A percentile compares a stretch with the other conserved stretches of the same genome.
Evolutionary conservation across 306 rosid species (phyloP).

Genomic region (Elaeagnus macrophylla): DNA sequence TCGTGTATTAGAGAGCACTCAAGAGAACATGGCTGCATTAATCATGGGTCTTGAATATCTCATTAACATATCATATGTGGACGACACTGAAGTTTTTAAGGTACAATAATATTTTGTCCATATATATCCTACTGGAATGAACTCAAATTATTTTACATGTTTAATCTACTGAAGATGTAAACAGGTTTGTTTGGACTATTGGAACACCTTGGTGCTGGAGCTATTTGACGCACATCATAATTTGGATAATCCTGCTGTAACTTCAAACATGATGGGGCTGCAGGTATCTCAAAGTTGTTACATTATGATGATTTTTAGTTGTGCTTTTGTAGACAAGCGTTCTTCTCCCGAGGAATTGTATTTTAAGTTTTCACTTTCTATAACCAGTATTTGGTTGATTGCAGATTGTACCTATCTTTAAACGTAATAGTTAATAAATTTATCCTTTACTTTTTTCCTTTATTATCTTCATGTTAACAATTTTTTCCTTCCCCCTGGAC

Average conservation of each 20-base stretch:
- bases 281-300: constrained; percentile 26
- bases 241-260: constrained; percentile 40
- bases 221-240: constrained; percentile 47
- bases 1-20: constrained; percentile 64
- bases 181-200: constrained; percentile 95
- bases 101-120: constrained; percentile 15
- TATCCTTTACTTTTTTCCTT: no score
- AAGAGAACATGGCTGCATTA: constrained; percentile 64
- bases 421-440: no score
- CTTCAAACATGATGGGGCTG: constrained; percentile 56
- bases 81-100: constrained; percentile 96
- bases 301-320: not conserved
- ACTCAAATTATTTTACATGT: constrained; percentile 1
- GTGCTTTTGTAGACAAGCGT: not conserved
- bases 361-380: no score
- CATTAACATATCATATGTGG: constrained; percentile 85
- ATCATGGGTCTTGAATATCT: constrained; percentile 92
- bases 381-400: no score
- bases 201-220: constrained; percentile 86
- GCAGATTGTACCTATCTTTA: no score
- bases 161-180: constrained; percentile 11
- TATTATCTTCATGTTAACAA: no score
- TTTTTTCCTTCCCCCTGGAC: no score
- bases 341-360: not conserved
- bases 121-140: not conserved